phyloP scores from a whole-genome alignment of 1,139 yeast genomes.

The Debaryomyces sp. region DNA sequence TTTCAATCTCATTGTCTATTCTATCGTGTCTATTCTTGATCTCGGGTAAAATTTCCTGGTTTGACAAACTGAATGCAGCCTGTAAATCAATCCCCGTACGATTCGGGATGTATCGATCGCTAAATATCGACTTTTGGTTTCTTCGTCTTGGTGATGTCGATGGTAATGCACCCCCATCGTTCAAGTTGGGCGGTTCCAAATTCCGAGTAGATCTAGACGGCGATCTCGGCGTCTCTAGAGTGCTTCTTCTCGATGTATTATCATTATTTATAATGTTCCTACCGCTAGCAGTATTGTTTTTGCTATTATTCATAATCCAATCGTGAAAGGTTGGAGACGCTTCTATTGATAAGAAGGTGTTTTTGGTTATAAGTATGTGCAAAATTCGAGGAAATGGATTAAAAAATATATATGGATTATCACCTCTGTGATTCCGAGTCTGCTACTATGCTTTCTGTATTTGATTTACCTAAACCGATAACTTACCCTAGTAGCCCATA shows the following conservation, averaged over 20 bases:
- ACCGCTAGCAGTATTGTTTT: neutral
- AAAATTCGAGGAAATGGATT: neutral
- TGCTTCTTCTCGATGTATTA: slow-evolving; percentile 8
- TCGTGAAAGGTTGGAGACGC: neutral
- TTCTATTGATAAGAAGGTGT: neutral
- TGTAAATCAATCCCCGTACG: slow-evolving; percentile 85
- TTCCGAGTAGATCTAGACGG: slow-evolving; percentile 44
- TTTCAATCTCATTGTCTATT: slow-evolving; percentile 63
- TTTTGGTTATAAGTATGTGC: neutral
- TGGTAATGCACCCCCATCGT: slow-evolving; percentile 26
- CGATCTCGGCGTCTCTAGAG: slow-evolving; percentile 42
- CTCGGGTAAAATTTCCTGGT: slow-evolving; percentile 47
- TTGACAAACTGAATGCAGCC: slow-evolving; percentile 76
- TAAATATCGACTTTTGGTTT: slow-evolving; percentile 52
- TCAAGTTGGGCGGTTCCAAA: slow-evolving; percentile 35
- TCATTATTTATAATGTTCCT: neutral
- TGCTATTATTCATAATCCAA: slow-evolving; percentile 3
- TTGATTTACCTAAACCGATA: neutral
- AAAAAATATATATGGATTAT: neutral
- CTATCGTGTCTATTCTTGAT: slow-evolving; percentile 27
- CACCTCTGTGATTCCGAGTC: neutral
- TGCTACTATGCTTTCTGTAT: neutral
- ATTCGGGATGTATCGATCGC: slow-evolving; percentile 86
- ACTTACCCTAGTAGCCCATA: neutral
- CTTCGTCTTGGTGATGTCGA: slow-evolving; percentile 43